phyloP scores from a whole-genome alignment of 805 yeast species.

The Candida ipomoeae region DNA sequence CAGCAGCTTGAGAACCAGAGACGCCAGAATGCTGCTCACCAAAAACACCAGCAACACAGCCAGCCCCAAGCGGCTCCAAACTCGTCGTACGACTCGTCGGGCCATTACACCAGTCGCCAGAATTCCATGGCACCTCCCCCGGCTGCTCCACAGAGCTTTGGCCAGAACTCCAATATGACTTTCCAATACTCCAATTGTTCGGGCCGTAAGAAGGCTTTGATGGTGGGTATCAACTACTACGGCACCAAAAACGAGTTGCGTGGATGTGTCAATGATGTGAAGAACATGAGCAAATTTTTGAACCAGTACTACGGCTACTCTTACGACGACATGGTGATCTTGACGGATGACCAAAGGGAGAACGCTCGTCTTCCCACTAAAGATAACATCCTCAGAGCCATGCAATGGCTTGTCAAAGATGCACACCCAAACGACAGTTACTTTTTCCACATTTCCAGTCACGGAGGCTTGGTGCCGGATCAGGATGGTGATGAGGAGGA shows the following conservation, averaged over 20 bases:
- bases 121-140: slow-evolving; percentile 18
- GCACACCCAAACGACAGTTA: slow-evolving; percentile 76
- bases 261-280: slow-evolving; percentile 80
- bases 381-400: slow-evolving; percentile 68
- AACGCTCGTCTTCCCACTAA: slow-evolving; percentile 56
- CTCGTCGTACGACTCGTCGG: slow-evolving; percentile 14
- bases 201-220: slow-evolving; percentile 69
- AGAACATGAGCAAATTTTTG: slow-evolving; percentile 46
- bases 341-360: slow-evolving; percentile 51
- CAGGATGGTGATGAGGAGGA: slow-evolving; percentile 71
- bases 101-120: slow-evolving; percentile 11
- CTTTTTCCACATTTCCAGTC: slow-evolving; percentile 83
- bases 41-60: slow-evolving; percentile 10
- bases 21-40: slow-evolving; percentile 13
- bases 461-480: slow-evolving; percentile 74
- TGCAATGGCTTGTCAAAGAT: slow-evolving; percentile 73
- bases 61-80: slow-evolving; percentile 19
- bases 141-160: slow-evolving; percentile 34
- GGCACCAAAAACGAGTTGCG: slow-evolving; percentile 58
- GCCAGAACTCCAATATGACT: slow-evolving; percentile 32
- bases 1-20: slow-evolving; percentile 16
- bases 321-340: slow-evolving; percentile 53
- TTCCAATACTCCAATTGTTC: slow-evolving; percentile 64
- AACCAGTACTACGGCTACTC: slow-evolving; percentile 39
- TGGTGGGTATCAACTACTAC: slow-evolving; percentile 75